These are phyloP conservation scores for Diaporthe sp. DNA, from an alignment of 2,329 filamentous ascomycete species.

Conservation along the genomic window DNA sequence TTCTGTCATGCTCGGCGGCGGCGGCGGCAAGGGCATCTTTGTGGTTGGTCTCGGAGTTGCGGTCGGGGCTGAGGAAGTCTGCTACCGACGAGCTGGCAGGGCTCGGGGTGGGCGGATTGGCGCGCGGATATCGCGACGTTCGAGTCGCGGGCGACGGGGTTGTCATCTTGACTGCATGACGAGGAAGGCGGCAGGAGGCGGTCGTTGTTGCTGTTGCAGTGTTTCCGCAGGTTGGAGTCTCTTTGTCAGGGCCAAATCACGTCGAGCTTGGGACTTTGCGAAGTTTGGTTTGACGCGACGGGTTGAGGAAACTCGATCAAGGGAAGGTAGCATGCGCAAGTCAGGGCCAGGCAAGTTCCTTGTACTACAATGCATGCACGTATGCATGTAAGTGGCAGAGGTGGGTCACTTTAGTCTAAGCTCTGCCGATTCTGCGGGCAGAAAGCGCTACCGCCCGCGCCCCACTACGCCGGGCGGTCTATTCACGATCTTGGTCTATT, in stretches of 20 bases:
- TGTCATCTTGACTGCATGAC: conserved; percentile 37
- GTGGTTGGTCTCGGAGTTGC: conserved; percentile 39
- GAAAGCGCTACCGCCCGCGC: conserved; percentile 39
- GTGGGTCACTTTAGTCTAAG: conserved; percentile 8
- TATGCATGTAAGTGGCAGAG: conserved; percentile 2
- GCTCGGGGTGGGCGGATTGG: conserved; percentile 34
- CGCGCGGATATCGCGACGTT: conserved; percentile 40
- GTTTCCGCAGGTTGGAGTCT: not conserved
- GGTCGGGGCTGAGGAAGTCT: conserved; percentile 41
- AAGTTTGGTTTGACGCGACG: conserved; percentile 25
- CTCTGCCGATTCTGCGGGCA: conserved; percentile 39
- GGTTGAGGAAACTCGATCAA: conserved; percentile 28
- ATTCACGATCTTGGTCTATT: not conserved
- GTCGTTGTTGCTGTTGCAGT: not conserved
- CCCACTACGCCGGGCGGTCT: conserved; percentile 17
- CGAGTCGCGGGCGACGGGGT: conserved; percentile 40
- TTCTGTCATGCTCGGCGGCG: conserved; percentile 37
- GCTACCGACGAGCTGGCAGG: conserved; percentile 27
- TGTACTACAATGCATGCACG: conserved; percentile 6
- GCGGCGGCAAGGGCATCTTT: conserved; percentile 40
- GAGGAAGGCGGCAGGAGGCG: not conserved
- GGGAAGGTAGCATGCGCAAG: conserved; percentile 5
- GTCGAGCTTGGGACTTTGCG: not conserved
- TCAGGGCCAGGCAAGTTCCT: conserved; percentile 34
- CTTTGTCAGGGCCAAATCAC: not conserved